Base-by-base conservation (phyloP, 768 basidiomycete genomes). In the Serendipita sp. region DNA sequence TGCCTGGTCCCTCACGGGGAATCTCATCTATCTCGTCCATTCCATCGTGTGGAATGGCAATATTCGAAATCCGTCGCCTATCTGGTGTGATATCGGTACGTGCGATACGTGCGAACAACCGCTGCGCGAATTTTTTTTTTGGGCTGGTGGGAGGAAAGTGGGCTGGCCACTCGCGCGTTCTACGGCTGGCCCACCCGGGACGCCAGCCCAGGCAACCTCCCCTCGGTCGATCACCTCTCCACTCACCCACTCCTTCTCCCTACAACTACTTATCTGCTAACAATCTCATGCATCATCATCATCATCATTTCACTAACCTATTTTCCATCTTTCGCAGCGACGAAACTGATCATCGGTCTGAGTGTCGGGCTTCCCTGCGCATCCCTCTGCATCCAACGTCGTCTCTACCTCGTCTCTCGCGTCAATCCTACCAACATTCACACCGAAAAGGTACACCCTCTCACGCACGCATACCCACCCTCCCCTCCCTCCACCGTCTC, bases 331-430 rank as follows among this genome's bases (percentile, higher is more conserved):
- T 38, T n/a, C n/a, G 7, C 50, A 76, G 75, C 71, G 1, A 67
- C 69, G 2, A 71, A 71, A 28, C 64, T 74, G 20, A 22, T 66
- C 0, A 65, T 74, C 42, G 72, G 68, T 2, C 53, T 68, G 2
- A 28, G 50, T n/a, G 70, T 70, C 20, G 73, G 67, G 1, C 60
- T 72, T 3, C 70, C 73, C 20, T 72, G 73, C 4, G 66, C 74
- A 3, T 73, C 72, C 14, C 66, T 75, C 17, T 76, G 77, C 64
- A 75, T 75, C 58, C 70, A 68, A 34, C 72, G 71, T 41, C 73
- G 73, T 22, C 63, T 77, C 17, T 71, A 69, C 60, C 65, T 58
- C n/a, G 68, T 72, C 13, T 48, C 70, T 0, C 53, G 66, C 38
- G 38, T 14, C 38, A 38, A 14, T 38, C 38, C 38, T n/a, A n/a